A percentile compares a stretch with the other conserved stretches of the same genome.
Evolutionary conservation across 257 asterid genomes (phyloP).

Genomic region (Perilla frutescens): DNA sequence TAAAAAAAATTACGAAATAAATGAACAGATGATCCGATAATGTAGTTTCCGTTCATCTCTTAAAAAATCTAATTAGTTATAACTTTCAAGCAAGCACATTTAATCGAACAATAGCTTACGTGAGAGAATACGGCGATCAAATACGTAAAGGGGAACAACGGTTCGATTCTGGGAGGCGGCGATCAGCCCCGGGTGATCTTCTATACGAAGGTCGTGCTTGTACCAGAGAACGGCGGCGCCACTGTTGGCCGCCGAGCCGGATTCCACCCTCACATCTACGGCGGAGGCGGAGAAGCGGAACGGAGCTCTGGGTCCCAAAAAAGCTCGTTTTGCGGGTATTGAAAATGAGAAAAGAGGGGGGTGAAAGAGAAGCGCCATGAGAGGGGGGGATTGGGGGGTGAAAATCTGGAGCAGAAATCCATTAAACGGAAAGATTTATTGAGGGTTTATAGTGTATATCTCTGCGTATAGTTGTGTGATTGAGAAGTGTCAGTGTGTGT

Average conservation of each 20-base stretch:
- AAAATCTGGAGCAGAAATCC: constrained; percentile 45
- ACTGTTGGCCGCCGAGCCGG: constrained; percentile 39
- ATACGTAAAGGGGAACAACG: constrained; percentile 78
- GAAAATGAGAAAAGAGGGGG: constrained; percentile 44
- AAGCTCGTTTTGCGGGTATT: constrained; percentile 36
- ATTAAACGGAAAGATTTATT: constrained; percentile 26
- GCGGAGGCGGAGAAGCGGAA: constrained; percentile 41
- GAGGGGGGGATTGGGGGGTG: constrained; percentile 27
- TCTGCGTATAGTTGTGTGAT: constrained; percentile 12
- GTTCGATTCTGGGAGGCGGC: constrained; percentile 65
- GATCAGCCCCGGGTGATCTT: constrained; percentile 80
- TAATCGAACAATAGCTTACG: constrained; percentile 43
- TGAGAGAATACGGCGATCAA: constrained; percentile 84
- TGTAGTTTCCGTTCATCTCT: not conserved
- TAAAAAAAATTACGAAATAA: not conserved
- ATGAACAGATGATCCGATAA: not conserved
- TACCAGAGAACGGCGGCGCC: constrained; percentile 79
- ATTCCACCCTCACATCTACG: constrained; percentile 38
- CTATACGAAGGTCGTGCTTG: constrained; percentile 92
- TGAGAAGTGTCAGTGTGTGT: constrained; percentile 7
- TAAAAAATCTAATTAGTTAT: not conserved
- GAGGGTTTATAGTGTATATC: constrained; percentile 26
- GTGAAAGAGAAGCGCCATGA: constrained; percentile 62
- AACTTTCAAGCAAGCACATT: not conserved
- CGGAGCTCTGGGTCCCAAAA: constrained; percentile 26